These are phyloP conservation scores for Nothomitra cinnamomea DNA, from an alignment of 2,329 filamentous ascomycete species.

Conservation along the genomic window DNA sequence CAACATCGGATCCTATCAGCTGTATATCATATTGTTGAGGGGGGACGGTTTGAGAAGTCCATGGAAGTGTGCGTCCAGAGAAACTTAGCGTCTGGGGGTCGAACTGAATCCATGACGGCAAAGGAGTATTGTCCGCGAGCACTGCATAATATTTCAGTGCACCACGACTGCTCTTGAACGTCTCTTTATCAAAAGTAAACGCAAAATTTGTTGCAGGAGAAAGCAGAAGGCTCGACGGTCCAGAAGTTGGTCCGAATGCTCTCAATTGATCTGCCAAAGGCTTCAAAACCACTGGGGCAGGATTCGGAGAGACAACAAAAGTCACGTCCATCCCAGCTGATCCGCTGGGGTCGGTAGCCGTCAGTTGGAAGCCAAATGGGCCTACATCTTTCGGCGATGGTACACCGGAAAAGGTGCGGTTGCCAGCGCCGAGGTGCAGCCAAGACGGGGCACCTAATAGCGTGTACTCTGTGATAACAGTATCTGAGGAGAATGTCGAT, in stretches of 20 bases:
- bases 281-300: slow-evolving; percentile 35
- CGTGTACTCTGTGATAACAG: slow-evolving; percentile 43
- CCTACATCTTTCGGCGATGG: slow-evolving; percentile 42
- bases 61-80: slow-evolving; percentile 49
- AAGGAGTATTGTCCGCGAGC: slow-evolving; percentile 58
- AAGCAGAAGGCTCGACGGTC: slow-evolving; percentile 40
- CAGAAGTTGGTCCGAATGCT: slow-evolving; percentile 38
- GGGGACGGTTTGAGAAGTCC: slow-evolving; percentile 43
- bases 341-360: slow-evolving; percentile 50
- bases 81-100: slow-evolving; percentile 47
- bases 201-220: slow-evolving; percentile 36
- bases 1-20: slow-evolving; percentile 61
- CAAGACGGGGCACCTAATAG: slow-evolving; percentile 51
- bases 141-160: slow-evolving; percentile 59
- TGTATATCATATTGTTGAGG: slow-evolving; percentile 57
- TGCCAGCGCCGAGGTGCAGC: slow-evolving; percentile 51
- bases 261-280: slow-evolving; percentile 42
- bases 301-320: slow-evolving; percentile 47
- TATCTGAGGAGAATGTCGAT: slow-evolving; percentile 52
- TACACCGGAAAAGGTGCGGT: slow-evolving; percentile 52
- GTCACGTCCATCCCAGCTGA: slow-evolving; percentile 48
- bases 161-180: slow-evolving; percentile 40
- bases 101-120: slow-evolving; percentile 76
- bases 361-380: slow-evolving; percentile 44
- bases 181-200: slow-evolving; percentile 35